Percentiles rank a stretch among this genome's conserved stretches.
phyloP scores from a whole-genome alignment of 2,329 filamentous ascomycete genomes.

The Cladophialophora yegresii region DNA sequence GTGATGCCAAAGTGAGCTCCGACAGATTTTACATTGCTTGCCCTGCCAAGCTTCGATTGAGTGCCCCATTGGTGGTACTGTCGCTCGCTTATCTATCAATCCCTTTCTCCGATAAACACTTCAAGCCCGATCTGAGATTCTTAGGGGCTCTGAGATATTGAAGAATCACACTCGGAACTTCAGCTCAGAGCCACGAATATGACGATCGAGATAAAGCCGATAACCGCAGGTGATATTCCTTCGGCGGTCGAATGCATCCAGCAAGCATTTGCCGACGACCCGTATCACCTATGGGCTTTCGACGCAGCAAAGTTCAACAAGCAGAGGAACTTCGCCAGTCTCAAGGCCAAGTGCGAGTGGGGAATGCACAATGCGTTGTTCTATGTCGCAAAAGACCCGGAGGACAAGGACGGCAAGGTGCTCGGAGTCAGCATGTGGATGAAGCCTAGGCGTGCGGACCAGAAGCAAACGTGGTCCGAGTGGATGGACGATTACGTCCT shows the following conservation, averaged over 20 bases:
- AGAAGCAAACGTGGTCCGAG: constrained; percentile 60
- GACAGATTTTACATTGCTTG: no score
- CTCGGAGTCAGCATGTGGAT: constrained; percentile 75
- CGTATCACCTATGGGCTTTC: constrained; percentile 68
- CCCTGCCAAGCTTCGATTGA: no score
- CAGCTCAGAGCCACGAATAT: constrained; percentile 39
- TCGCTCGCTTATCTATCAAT: background rate
- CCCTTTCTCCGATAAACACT: no score
- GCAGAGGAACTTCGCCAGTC: constrained; percentile 62
- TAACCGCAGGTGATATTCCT: constrained; percentile 63
- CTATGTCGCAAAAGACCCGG: constrained; percentile 66
- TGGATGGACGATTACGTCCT: constrained; percentile 67
- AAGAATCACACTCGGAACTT: no score
- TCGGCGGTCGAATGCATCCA: constrained; percentile 67
- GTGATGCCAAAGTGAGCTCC: no score
- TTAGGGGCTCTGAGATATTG: no score
- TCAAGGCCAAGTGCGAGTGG: constrained; percentile 68
- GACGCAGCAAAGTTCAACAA: constrained; percentile 59
- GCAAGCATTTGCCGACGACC: constrained; percentile 65
- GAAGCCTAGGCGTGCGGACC: constrained; percentile 54
- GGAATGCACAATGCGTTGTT: constrained; percentile 70
- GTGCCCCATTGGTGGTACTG: background rate
- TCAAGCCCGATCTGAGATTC: no score
- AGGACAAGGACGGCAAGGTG: constrained; percentile 49
- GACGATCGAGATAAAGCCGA: constrained; percentile 58